phyloP scores from a whole-genome alignment of 1,284 basidiomycete genomes.

The Volvariella surrecta region DNA sequence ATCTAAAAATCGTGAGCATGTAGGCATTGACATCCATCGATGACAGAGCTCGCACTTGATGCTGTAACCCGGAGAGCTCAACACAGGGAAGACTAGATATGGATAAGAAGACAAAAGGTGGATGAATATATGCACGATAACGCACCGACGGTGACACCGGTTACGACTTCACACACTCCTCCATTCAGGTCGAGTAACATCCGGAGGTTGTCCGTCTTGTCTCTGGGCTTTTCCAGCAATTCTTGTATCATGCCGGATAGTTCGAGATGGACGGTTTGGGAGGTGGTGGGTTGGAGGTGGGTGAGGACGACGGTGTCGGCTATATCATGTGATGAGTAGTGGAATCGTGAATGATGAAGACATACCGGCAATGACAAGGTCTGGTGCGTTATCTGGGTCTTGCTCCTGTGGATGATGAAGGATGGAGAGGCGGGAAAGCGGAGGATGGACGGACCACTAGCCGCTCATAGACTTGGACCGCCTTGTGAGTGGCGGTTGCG shows the following conservation, averaged over 20 bases:
- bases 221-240: slow-evolving; percentile 83
- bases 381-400: slow-evolving; percentile 79
- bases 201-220: slow-evolving; percentile 77
- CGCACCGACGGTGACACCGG: slow-evolving; percentile 76
- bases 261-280: slow-evolving; percentile 41
- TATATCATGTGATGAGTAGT: slow-evolving; percentile 18
- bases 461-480: slow-evolving; percentile 86
- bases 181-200: slow-evolving; percentile 89
- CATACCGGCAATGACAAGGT: slow-evolving; percentile 87
- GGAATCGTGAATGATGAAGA: background rate
- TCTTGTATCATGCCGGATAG: slow-evolving; percentile 46
- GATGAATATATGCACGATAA: slow-evolving; percentile 4
- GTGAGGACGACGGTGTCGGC: slow-evolving; percentile 91
- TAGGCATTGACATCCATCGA: background rate
- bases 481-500: slow-evolving; percentile 88
- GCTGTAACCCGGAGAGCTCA: slow-evolving; percentile 81
- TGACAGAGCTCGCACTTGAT: slow-evolving; percentile 49
- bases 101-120: background rate
- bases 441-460: slow-evolving; percentile 53
- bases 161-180: slow-evolving; percentile 83
- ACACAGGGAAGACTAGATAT: slow-evolving; percentile 65
- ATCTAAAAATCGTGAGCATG: slow-evolving; percentile 32
- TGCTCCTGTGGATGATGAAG: slow-evolving; percentile 29
- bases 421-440: slow-evolving; percentile 1
- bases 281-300: slow-evolving; percentile 54